Conservation (phyloP, 331 rosid species). For the Acacia pycnantha region DNA sequence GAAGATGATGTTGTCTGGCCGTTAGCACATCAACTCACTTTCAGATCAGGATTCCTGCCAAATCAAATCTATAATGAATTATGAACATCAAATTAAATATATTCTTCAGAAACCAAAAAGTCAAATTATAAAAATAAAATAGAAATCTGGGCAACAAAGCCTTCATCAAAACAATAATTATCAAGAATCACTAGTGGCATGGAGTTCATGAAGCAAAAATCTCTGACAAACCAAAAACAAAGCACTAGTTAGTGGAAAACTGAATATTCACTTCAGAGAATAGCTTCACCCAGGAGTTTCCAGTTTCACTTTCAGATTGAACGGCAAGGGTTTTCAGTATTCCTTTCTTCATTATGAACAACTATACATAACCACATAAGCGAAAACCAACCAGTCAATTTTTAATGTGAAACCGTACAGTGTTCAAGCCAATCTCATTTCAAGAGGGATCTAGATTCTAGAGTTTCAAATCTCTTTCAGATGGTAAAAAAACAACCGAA, state of each 20-base stretch:
- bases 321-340: background rate
- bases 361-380: background rate
- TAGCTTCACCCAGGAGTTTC: background rate
- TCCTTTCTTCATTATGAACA: background rate
- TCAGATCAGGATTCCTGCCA: conserved; percentile 47
- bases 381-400: no score
- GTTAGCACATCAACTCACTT: conserved; percentile 52
- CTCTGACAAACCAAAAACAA: background rate
- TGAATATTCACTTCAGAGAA: background rate
- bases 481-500: background rate
- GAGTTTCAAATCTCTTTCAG: background rate
- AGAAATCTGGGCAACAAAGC: background rate
- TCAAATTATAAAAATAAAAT: background rate
- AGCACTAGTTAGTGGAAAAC: background rate
- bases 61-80: conserved; percentile 23
- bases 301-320: background rate
- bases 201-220: background rate
- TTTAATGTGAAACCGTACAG: background rate
- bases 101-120: background rate
- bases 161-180: background rate
- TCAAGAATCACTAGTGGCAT: background rate
- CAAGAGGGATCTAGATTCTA: background rate
- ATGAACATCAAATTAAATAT: background rate
- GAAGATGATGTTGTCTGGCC: conserved; percentile 54
- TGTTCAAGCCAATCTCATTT: background rate